These are phyloP conservation scores for Coelomomyces lativittatus DNA, from an alignment of 371 early-diverging fungal species.

Conservation along the genomic window DNA sequence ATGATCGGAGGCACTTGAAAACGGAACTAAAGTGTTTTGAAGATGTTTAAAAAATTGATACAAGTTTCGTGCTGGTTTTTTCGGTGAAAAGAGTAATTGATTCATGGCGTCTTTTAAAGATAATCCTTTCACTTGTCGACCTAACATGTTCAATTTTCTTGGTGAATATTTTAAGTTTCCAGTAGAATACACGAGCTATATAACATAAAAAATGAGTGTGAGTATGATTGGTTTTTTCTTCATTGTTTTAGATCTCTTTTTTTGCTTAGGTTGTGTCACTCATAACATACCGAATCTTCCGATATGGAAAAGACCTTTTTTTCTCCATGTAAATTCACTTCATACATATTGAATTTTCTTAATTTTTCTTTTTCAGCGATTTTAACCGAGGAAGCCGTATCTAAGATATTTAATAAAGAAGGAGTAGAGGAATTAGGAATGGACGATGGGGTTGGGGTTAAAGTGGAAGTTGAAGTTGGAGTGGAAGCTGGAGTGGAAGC, in stretches of 20 bases:
- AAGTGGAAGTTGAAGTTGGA: no score
- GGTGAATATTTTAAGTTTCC: conserved; percentile 21
- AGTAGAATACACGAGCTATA: conserved; percentile 1
- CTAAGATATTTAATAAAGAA: no score
- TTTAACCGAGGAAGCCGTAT: no score
- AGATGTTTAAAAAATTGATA: conserved; percentile 31
- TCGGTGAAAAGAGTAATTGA: conserved; percentile 71
- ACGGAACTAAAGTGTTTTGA: neutral
- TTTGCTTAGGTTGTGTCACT: neutral
- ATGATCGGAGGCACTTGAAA: neutral
- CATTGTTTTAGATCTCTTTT: neutral
- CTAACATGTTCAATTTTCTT: conserved; percentile 64
- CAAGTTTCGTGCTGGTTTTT: conserved; percentile 56
- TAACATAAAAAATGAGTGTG: neutral
- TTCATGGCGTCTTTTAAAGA: conserved; percentile 58
- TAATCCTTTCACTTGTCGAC: conserved; percentile 61
- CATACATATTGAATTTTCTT: no score
- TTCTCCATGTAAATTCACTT: no score
- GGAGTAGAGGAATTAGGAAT: no score
- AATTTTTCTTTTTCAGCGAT: no score
- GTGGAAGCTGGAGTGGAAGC: no score
- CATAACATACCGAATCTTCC: neutral
- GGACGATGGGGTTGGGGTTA: no score
- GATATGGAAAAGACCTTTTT: no score
- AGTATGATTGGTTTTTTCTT: neutral